Percentiles rank a stretch among this genome's conserved stretches.
These are phyloP conservation scores for Solanum lycopersicoides DNA, from an alignment of 257 asterid genomes.

Conservation along the genomic window DNA sequence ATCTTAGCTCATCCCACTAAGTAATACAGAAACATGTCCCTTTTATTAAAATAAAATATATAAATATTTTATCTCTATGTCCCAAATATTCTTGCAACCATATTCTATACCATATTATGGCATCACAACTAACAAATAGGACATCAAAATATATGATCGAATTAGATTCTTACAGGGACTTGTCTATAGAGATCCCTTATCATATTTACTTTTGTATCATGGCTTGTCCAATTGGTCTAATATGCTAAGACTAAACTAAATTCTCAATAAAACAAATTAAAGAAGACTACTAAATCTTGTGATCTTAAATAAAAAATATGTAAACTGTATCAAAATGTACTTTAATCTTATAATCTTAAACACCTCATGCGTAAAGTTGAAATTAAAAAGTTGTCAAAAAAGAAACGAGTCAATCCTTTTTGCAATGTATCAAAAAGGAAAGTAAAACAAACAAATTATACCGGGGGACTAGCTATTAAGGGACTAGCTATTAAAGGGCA, in stretches of 20 bases:
- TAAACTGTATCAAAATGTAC: background rate
- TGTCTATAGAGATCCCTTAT: background rate
- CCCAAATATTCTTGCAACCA: background rate
- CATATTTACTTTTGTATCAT: background rate
- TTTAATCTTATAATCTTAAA: background rate
- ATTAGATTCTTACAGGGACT: background rate
- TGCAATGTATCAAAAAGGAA: background rate
- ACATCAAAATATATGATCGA: background rate
- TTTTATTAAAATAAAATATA: background rate
- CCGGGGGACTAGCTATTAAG: accelerated
- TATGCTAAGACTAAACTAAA: background rate
- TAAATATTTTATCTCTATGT: background rate
- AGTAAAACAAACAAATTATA: background rate
- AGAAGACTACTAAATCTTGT: background rate
- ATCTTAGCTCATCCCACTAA: background rate
- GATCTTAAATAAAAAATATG: background rate
- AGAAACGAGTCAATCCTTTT: background rate
- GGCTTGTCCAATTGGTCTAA: background rate
- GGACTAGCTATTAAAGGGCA: background rate
- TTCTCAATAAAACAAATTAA: background rate
- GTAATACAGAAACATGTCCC: background rate
- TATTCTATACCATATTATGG: background rate
- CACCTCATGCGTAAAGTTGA: background rate
- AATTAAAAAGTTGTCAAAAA: background rate
- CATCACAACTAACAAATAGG: background rate